These are phyloP conservation scores for Fusarium nanum DNA, from an alignment of 2,329 filamentous ascomycete genomes.

Conservation along the genomic window DNA sequence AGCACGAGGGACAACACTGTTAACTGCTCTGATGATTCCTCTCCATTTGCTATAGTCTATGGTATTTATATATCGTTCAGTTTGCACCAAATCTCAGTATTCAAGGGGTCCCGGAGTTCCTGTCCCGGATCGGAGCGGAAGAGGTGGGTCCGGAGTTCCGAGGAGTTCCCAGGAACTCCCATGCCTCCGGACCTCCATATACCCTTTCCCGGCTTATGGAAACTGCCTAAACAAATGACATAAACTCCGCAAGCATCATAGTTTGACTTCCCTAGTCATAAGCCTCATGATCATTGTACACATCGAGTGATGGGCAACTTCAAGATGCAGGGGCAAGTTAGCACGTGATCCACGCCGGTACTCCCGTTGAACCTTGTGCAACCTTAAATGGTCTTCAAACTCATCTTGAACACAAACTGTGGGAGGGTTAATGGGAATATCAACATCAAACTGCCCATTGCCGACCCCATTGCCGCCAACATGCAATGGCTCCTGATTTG, in stretches of 20 bases:
- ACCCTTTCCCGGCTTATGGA: neutral
- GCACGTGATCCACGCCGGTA: neutral
- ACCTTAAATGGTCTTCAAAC: neutral
- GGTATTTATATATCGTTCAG: neutral
- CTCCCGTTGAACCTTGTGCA: neutral
- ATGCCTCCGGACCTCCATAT: neutral
- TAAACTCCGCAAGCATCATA: neutral
- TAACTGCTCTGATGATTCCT: fast-evolving
- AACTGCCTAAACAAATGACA: neutral
- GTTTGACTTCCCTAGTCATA: neutral
- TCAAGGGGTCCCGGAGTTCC: neutral
- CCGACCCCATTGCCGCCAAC: neutral
- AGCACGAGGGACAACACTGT: fast-evolving
- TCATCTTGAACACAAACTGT: neutral
- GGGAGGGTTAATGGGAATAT: neutral
- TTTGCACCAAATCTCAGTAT: neutral
- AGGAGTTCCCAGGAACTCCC: slow-evolving; percentile 36
- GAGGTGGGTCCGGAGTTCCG: slow-evolving; percentile 16
- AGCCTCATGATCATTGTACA: neutral
- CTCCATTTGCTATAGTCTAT: neutral
- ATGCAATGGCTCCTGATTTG: neutral
- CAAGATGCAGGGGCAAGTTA: neutral
- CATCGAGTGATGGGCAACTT: neutral
- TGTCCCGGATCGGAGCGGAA: neutral
- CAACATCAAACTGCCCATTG: neutral